These are phyloP conservation scores for Lachnellula hyalina DNA, from an alignment of 2,329 filamentous ascomycete species.

Conservation along the genomic window DNA sequence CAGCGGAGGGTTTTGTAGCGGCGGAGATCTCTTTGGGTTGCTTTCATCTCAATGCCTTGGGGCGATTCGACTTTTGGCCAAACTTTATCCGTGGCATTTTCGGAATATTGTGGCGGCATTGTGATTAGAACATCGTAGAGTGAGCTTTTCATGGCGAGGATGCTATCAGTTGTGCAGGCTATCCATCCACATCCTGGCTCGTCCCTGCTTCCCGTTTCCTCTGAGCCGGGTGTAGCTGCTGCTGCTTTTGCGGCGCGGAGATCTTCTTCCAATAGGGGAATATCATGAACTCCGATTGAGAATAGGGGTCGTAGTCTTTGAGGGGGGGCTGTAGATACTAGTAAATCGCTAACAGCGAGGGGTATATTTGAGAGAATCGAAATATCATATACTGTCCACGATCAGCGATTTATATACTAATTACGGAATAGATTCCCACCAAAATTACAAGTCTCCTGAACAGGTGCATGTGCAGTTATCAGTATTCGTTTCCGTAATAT, in stretches of 20 bases:
- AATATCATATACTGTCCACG: constrained; percentile 74
- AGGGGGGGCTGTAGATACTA: constrained; percentile 57
- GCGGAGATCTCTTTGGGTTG: constrained; percentile 83
- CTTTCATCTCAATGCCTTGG: constrained; percentile 63
- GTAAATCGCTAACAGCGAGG: constrained; percentile 60
- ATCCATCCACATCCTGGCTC: constrained; percentile 69
- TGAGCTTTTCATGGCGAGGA: constrained; percentile 77
- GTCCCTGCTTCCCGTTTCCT: constrained; percentile 36
- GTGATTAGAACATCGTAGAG: constrained; percentile 89
- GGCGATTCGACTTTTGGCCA: constrained; percentile 74
- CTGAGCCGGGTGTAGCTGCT: constrained; percentile 30
- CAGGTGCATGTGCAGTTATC: constrained; percentile 79
- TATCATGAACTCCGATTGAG: constrained; percentile 88
- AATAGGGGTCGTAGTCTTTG: constrained; percentile 79
- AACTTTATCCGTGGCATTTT: constrained; percentile 51
- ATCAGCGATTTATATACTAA: neutral
- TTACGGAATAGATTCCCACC: constrained; percentile 47
- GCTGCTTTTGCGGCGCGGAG: constrained; percentile 41
- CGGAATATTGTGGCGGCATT: constrained; percentile 60
- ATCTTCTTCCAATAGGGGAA: constrained; percentile 66
- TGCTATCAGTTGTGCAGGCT: constrained; percentile 92
- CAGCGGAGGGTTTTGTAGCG: constrained; percentile 67
- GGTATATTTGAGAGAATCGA: constrained; percentile 91
- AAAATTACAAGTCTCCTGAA: constrained; percentile 82
- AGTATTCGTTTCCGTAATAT: constrained; percentile 83